Evolutionary conservation across 2,329 filamentous ascomycete species (phyloP).

Genomic region (Claviceps sorghi): DNA sequence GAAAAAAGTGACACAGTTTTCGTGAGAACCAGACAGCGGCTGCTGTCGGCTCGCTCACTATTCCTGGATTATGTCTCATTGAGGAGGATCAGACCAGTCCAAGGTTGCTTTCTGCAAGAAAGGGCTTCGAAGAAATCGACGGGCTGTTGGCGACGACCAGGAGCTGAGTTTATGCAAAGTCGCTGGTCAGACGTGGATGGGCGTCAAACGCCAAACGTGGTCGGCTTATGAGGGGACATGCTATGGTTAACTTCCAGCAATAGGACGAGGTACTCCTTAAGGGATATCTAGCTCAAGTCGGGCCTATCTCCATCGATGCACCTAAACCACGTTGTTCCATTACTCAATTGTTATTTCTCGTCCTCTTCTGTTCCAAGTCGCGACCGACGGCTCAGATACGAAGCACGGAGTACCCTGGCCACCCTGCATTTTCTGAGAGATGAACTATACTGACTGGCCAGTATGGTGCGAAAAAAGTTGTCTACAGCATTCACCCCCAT

Average conservation of each 20-base stretch:
- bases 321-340: not conserved
- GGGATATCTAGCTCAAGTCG: not conserved
- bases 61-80: not conserved
- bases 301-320: not conserved
- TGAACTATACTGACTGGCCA: not conserved
- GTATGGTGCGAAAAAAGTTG: not conserved
- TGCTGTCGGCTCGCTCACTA: conserved; percentile 11
- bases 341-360: not conserved
- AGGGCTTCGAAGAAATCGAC: not conserved
- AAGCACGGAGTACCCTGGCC: not conserved
- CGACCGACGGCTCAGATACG: not conserved
- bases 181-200: not conserved
- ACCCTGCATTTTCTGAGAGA: not conserved
- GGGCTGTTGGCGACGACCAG: not conserved
- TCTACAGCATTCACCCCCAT: not conserved
- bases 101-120: not conserved
- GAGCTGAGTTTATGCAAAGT: not conserved
- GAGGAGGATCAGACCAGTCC: not conserved
- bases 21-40: conserved; percentile 3
- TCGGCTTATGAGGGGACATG: not conserved
- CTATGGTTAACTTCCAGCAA: not conserved
- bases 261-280: not conserved
- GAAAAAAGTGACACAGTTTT: too few species aligned
- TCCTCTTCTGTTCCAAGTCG: not conserved
- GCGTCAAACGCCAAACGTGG: not conserved